Base-by-base conservation (phyloP, 148 eudicot species). In the Fagopyrum homotropicum region DNA sequence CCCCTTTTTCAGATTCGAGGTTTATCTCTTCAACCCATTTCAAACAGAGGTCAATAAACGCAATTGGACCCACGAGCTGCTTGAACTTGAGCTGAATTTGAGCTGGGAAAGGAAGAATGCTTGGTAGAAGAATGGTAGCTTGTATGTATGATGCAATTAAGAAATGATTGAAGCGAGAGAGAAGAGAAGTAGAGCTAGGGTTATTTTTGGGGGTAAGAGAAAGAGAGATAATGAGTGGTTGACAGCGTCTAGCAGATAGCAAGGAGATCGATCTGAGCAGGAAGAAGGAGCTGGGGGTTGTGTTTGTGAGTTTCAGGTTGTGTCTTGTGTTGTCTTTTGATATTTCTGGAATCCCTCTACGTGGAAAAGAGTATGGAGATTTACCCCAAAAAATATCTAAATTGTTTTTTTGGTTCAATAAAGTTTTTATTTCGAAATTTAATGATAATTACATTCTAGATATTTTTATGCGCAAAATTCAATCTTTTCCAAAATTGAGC, bases 181-280 rank as follows among this genome's bases (percentile, higher is more conserved):
- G 35, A 1, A 4, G 69, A 26, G 16, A 48, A 48, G 1, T 30
- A 30, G 69, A 30, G 69, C 14, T 26, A 30, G 69, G 69, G 69
- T 61, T 61, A 15, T 6, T 6, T 0, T 48, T 48, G 50, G 50
- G 50, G 50, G 50, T 5, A 9, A 48, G 50, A 48, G 50, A 48
- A 9, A 48, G 50, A 48, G 45, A 26, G 40, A 61, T 40, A 30
- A 61, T 61, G 45, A 61, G 69, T 61, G 69, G 69, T 61, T 9
- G 44, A 12, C 44, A 61, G 6, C 43, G 69, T 30, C 26, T 61
- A 61, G 69, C 44, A 2, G 69, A 61, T 30, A 61, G 69, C 44
- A 61, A 61, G 69, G 69, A 11, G 69, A 61, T 30, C 14, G 69
- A 61, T 61, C 69, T 30, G 69, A 44, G 44, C 6, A 61, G 44